Conservation (phyloP, 1,139 yeast species). For the Saccharomycopsis phalli region DNA sequence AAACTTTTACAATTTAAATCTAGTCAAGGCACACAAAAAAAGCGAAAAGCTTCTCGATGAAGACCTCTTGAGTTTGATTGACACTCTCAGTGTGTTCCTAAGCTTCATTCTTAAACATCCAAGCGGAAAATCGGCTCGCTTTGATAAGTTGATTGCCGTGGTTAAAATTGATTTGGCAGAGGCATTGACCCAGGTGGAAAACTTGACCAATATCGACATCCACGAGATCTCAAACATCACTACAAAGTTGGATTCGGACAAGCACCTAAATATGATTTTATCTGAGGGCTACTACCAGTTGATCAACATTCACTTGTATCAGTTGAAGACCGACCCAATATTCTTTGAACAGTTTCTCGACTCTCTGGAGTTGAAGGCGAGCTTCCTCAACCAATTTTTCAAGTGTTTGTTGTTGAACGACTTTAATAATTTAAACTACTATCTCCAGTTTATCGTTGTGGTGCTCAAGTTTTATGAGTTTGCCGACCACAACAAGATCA, state of each 20-base stretch:
- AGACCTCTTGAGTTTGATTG: slow-evolving; percentile 6
- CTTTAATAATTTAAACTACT: slow-evolving; percentile 10
- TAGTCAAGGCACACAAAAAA: slow-evolving; percentile 7
- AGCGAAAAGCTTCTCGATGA: slow-evolving; percentile 9
- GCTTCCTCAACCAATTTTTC: slow-evolving; percentile 3
- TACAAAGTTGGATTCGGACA: slow-evolving; percentile 1
- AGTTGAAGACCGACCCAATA: slow-evolving; percentile 5
- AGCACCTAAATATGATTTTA: slow-evolving; percentile 3
- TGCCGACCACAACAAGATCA: slow-evolving; percentile 5
- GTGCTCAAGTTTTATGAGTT: slow-evolving; percentile 12
- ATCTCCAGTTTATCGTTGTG: slow-evolving; percentile 6
- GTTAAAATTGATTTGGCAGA: not conserved
- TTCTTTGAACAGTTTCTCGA: slow-evolving; percentile 6
- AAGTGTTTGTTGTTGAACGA: slow-evolving; percentile 14
- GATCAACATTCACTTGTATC: slow-evolving; percentile 5
- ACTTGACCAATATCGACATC: slow-evolving; percentile 6
- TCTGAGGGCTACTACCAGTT: slow-evolving; percentile 15
- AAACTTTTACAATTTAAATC: slow-evolving; percentile 8
- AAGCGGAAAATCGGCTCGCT: not conserved
- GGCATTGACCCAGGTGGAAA: not conserved
- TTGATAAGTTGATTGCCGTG: not conserved
- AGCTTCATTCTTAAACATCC: slow-evolving; percentile 3
- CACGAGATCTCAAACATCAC: not conserved
- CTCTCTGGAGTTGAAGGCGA: not conserved
- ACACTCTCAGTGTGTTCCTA: slow-evolving; percentile 10